Evolutionary conservation across 768 basidiomycete genomes (phyloP), one percentile per base, ranked within the genome.

Genomic region (Mycena olivaceomarginata): DNA sequence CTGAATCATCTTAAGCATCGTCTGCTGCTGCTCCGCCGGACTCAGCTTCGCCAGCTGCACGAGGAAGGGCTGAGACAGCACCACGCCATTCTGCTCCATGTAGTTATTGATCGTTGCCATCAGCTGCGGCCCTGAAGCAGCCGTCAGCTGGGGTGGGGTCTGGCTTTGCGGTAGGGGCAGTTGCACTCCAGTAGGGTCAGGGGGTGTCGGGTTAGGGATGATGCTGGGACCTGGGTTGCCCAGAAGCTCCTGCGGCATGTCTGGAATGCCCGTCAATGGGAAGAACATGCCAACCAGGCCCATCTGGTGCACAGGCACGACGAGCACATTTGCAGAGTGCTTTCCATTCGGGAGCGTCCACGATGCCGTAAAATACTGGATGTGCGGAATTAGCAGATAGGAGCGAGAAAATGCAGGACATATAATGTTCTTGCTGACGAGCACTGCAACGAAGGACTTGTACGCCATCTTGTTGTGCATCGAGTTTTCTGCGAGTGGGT

Each of bases 301-400:
- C 9, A 75, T 77, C 8, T 77, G 69, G 16, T 79, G 77, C 20
- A 86, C 71, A 2, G 89, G 82, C 75, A 93, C 91, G 25, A 93
- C 82, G 13, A 93, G 81, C 2, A 90, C 85, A 59, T 90, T 90
- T 37, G 86, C 86, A 40, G 88, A 87, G n/a, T 85, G 83, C 25
- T 76, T 80, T 0, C 90, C 91, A 13, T 82, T 84, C 2, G 89
- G 88, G 12, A 86, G 82, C 20, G 82, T 83, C 91, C 92, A 93
- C 20, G 88, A 86, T 7, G 88, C 86, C 25, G 88, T 84, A n/a
- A 91, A 91, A 67, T 87, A 93, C 92, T 93, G 73, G 13, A 56
- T 51, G 51, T 18, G 2, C 25, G 16, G 74, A 80, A 41, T 65
- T 48, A 13, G 31, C 31, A 4, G n/a, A 4, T 15, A 59, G 45